A percentile compares a stretch with the other conserved stretches of the same genome.
Evolutionary conservation across 176 grass and related monocot species (phyloP).

Genomic region (Luzula sylvatica): DNA sequence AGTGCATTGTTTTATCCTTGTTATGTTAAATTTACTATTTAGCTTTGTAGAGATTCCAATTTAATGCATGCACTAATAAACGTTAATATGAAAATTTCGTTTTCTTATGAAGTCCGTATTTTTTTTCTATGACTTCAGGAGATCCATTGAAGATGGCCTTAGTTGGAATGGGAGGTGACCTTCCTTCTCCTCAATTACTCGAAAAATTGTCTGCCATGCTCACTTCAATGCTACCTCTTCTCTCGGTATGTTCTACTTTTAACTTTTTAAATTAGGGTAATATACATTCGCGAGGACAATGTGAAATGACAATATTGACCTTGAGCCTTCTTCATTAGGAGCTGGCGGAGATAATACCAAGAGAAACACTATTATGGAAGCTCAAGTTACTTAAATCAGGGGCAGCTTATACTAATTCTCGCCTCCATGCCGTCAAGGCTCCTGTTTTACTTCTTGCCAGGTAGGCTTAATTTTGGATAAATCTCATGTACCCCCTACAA

Average conservation of each 20-base stretch:
- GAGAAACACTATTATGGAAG: slow-evolving; percentile 83
- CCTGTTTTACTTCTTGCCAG: slow-evolving; percentile 92
- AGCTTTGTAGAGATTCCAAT: not conserved
- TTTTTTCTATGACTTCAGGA: slow-evolving; percentile 30
- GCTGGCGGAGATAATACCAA: slow-evolving; percentile 83
- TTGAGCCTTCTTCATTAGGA: too few relatives aligned
- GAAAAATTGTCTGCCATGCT: slow-evolving; percentile 64
- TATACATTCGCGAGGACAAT: too few relatives aligned
- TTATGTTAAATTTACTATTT: too few relatives aligned
- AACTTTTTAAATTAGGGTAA: too few relatives aligned
- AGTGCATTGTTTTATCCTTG: too few relatives aligned
- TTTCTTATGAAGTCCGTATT: too few relatives aligned
- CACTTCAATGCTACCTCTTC: slow-evolving; percentile 74
- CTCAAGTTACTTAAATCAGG: slow-evolving; percentile 82
- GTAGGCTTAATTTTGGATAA: slow-evolving; percentile 25
- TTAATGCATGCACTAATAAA: not conserved
- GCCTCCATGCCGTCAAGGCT: slow-evolving; percentile 67
- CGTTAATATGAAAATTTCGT: too few relatives aligned
- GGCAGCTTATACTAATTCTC: slow-evolving; percentile 77
- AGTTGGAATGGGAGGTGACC: slow-evolving; percentile 41
- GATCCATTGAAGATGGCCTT: slow-evolving; percentile 90
- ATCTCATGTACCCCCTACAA: not conserved
- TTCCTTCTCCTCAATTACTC: slow-evolving; percentile 48
- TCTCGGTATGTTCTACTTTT: slow-evolving; percentile 43
- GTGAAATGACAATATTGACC: too few relatives aligned